Evolutionary conservation across 1,284 basidiomycete genomes (phyloP).

Genomic region (Ganoderma sinense): DNA sequence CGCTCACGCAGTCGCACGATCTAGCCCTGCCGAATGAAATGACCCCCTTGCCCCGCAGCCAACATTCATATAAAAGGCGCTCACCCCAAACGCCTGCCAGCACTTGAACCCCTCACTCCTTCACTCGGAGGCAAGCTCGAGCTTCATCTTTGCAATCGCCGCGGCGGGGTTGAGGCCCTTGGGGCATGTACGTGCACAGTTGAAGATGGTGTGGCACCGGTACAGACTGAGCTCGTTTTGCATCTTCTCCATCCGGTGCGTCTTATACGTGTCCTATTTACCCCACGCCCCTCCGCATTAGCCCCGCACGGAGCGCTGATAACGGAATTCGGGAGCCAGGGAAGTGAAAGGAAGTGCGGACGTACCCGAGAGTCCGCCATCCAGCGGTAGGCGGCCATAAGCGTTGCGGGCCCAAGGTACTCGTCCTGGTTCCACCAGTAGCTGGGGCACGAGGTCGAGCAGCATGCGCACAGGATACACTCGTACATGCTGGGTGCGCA

Average conservation of each 20-base stretch:
- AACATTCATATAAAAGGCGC: slow-evolving; percentile 4
- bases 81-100: slow-evolving; percentile 9
- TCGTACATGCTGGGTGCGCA: slow-evolving; percentile 74
- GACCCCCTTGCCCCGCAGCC: not conserved
- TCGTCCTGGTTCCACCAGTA: slow-evolving; percentile 99
- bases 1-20: slow-evolving; percentile 8
- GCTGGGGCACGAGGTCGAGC: slow-evolving; percentile 94
- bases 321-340: not conserved
- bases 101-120: not conserved
- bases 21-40: slow-evolving; percentile 7
- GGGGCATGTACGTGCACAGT: slow-evolving; percentile 93
- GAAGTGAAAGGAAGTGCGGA: slow-evolving; percentile 23
- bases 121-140: slow-evolving; percentile 83
- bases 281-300: slow-evolving; percentile 9
- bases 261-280: slow-evolving; percentile 77
- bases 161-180: slow-evolving; percentile 94
- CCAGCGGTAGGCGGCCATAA: slow-evolving; percentile 98
- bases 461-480: slow-evolving; percentile 94
- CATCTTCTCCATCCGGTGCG: slow-evolving; percentile 89
- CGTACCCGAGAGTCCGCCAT: slow-evolving; percentile 94
- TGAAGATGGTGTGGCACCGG: slow-evolving; percentile 96
- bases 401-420: slow-evolving; percentile 95
- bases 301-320: not conserved
- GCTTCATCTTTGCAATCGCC: slow-evolving; percentile 90
- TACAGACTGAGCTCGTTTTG: slow-evolving; percentile 97